Conservation (phyloP, 23 red algal species). For the Gracilaria gracilis region DNA sequence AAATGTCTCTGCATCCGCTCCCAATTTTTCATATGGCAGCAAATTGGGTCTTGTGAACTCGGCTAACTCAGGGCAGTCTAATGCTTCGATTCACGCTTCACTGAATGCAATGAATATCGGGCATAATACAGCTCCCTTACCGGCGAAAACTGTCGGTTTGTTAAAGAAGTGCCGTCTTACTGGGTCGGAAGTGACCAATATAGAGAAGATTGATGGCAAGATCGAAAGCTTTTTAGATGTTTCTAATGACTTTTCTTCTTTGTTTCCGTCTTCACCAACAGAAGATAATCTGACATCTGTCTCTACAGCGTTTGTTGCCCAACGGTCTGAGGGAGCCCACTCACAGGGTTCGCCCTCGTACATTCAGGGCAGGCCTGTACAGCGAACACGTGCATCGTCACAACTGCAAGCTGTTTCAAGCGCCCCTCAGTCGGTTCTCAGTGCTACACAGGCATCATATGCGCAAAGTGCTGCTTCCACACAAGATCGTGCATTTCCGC, state of each 20-base stretch:
- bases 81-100: background rate
- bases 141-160: slow-evolving; percentile 54
- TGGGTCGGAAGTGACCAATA: slow-evolving; percentile 52
- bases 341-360: background rate
- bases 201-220: slow-evolving; percentile 63
- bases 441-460: background rate
- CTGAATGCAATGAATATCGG: background rate
- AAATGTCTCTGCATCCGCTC: background rate
- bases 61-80: background rate
- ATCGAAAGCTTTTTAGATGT: slow-evolving; percentile 56
- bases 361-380: background rate
- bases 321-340: background rate
- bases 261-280: too few species aligned
- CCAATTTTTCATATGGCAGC: too few species aligned
- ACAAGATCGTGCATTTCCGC: too few species aligned
- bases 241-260: too few species aligned
- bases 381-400: background rate
- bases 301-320: background rate
- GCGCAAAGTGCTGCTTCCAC: too few species aligned
- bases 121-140: background rate
- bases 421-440: background rate
- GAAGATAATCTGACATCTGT: background rate
- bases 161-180: slow-evolving; percentile 64
- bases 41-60: background rate
- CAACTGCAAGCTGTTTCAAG: slow-evolving; percentile 6